phyloP scores from a whole-genome alignment of 2,329 filamentous ascomycete genomes.

The Periconia macrospinosa region DNA sequence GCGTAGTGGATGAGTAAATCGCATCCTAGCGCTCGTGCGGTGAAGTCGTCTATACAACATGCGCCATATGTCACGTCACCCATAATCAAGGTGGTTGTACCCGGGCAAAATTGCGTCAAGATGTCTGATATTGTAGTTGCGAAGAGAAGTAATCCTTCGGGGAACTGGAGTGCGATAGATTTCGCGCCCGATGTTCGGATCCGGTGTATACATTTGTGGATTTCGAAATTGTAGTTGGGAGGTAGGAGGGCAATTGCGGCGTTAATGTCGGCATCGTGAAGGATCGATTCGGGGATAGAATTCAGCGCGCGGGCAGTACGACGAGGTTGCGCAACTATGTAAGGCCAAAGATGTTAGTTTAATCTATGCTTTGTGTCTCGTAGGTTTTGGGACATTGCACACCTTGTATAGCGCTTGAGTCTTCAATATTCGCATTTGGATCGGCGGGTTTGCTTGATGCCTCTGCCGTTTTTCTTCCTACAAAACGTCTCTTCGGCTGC shows the following conservation, averaged over 20 bases:
- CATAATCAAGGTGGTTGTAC: conserved; percentile 94
- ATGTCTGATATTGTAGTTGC: conserved; percentile 98
- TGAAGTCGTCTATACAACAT: conserved; percentile 98
- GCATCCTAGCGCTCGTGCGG: conserved; percentile 88
- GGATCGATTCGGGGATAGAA: conserved; percentile 84
- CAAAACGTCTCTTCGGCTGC: conserved; percentile 89
- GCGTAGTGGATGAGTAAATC: conserved; percentile 96
- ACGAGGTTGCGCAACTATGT: conserved; percentile 68
- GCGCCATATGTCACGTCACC: conserved; percentile 98
- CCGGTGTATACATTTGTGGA: conserved; percentile 95
- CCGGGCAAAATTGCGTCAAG: conserved; percentile 88
- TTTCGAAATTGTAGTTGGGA: conserved; percentile 97
- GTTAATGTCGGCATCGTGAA: conserved; percentile 82
- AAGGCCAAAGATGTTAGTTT: conserved; percentile 8
- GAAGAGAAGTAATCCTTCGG: conserved; percentile 91
- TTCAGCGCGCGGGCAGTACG: conserved; percentile 81
- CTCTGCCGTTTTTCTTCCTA: conserved; percentile 73
- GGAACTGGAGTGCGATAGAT: conserved; percentile 92
- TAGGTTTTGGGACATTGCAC: conserved; percentile 34
- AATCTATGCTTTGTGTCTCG: background rate
- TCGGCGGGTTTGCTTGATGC: conserved; percentile 51
- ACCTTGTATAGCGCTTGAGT: conserved; percentile 71
- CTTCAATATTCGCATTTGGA: conserved; percentile 55
- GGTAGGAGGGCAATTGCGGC: conserved; percentile 85
- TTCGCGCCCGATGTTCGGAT: conserved; percentile 79